A percentile compares a stretch with the other conserved stretches of the same genome.
These are phyloP conservation scores for Auriscalpium microsporum DNA, from an alignment of 768 basidiomycete genomes.

Conservation along the genomic window DNA sequence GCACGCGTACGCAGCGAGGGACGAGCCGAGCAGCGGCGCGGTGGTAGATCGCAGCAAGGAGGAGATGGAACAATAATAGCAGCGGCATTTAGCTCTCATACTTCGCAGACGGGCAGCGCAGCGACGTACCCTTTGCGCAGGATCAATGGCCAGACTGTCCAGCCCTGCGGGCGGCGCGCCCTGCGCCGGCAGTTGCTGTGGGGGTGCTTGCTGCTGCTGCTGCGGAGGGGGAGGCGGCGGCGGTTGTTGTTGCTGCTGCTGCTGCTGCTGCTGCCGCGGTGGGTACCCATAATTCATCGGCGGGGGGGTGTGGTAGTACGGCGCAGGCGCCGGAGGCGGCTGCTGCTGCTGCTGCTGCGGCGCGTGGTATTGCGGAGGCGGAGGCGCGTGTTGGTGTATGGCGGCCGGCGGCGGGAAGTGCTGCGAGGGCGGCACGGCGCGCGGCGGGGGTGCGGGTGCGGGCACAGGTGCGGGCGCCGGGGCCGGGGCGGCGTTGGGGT, in stretches of 20 bases:
- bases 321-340: slow-evolving; percentile 17
- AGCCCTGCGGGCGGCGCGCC: slow-evolving; percentile 25
- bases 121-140: slow-evolving; percentile 12
- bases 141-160: slow-evolving; percentile 10
- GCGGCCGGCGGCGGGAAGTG: slow-evolving; percentile 4
- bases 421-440: slow-evolving; percentile 7
- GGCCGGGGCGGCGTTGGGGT: slow-evolving; percentile 4
- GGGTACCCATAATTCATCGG: slow-evolving; percentile 20
- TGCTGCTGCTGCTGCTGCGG: slow-evolving; percentile 24
- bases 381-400: slow-evolving; percentile 9
- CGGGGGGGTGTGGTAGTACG: slow-evolving; percentile 16
- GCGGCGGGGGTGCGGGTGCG: background rate
- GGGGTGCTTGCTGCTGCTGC: slow-evolving; percentile 22
- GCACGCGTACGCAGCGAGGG: too few species aligned
- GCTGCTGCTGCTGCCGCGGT: too few species aligned
- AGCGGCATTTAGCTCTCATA: background rate
- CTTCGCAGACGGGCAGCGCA: slow-evolving; percentile 2
- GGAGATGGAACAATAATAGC: too few species aligned
- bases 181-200: slow-evolving; percentile 25
- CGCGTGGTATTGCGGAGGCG: slow-evolving; percentile 22
- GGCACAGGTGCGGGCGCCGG: slow-evolving; percentile 9
- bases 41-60: too few species aligned
- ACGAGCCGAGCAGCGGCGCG: too few species aligned
- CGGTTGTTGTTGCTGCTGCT: slow-evolving; percentile 27
- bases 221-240: slow-evolving; percentile 24